Evolutionary conservation across 2,329 filamentous ascomycete species (phyloP).

Genomic region (Sarocladium brachiariae): DNA sequence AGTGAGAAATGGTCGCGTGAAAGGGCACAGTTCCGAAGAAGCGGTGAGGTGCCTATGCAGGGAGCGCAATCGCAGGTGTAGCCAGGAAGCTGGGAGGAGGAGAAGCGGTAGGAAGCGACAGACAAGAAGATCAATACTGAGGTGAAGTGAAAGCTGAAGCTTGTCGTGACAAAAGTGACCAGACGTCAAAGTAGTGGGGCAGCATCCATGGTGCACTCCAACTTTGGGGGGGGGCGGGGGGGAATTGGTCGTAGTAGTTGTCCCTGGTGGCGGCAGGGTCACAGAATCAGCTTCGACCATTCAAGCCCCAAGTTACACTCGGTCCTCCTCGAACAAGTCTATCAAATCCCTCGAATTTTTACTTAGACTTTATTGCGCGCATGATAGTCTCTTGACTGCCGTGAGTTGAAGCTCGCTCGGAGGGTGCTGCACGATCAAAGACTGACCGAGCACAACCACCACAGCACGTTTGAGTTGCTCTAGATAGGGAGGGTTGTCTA

Average conservation of each 20-base stretch:
- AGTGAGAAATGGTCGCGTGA: neutral
- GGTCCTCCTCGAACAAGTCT: neutral
- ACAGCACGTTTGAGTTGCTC: neutral
- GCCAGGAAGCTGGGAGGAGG: neutral
- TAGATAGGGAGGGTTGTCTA: constrained; percentile 4
- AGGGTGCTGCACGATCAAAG: no score
- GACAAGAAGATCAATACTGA: neutral
- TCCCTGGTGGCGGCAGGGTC: constrained; percentile 3
- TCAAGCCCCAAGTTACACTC: neutral
- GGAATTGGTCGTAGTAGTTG: no score
- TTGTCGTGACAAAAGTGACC: neutral
- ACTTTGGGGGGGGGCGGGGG: neutral
- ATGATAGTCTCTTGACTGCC: neutral
- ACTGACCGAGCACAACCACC: no score
- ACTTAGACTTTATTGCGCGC: neutral
- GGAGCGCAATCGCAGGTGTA: neutral
- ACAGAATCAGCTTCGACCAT: neutral
- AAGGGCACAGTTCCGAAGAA: neutral
- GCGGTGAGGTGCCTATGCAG: neutral
- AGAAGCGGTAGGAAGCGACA: neutral
- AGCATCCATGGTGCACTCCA: neutral
- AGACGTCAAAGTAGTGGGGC: constrained; percentile 5
- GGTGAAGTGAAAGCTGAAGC: constrained; percentile 1
- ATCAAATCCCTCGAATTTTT: neutral
- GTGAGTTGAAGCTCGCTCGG: neutral